Base-by-base conservation (phyloP, 352 stramenopile species). In the Globisporangium alternatum region DNA sequence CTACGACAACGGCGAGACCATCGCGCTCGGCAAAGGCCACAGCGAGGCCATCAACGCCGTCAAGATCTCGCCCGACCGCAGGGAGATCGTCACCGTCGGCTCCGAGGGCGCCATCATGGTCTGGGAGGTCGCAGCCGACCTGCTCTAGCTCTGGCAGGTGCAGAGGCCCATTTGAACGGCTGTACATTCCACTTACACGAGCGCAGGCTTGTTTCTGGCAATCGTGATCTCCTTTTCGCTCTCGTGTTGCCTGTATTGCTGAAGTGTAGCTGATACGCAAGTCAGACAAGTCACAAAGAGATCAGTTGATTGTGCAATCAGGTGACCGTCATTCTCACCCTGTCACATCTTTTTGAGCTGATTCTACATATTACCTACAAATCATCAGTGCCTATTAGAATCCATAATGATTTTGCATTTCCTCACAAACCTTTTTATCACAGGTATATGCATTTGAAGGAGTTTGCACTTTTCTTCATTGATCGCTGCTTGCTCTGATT, bases 101-200 rank as follows among this genome's bases (percentile, higher is more conserved):
- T 81, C 83, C 3, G 96, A 98, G 65, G 97, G 97, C 17, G 96
- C 90, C 12, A 95, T 99, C 71, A 98, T 98, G 75, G 92, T 99
- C 67, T 99, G 97, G 97, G 79, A 92, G 65, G 89, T 97, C 74
- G 77, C 70, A 2, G 60, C 71, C 55, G 62, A 74, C 52, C 48
- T 88, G 30, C 72, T 84, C 43, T 60, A 59, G n/a, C 53, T 41
- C 9, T 15, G 7, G 35, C 9, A 41, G 35, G 12, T 9, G 12
- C 25, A 28, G 25, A 28, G 25, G 25, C 25, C 25, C 25, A 28
- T 28, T 28, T 28, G 25, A 28, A 28, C 25, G 25, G 25, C 25
- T 28, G 25, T 28, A 28, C 25, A 28, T 28, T 28, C 25, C 25
- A 28, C 25, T 28, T 28, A 2, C 25, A 28, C 25, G 25, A 28